Evolutionary conservation across 1,284 basidiomycete species (phyloP), one percentile per base, ranked within the genome.

Genomic region (Papiliotrema fonsecae): DNA sequence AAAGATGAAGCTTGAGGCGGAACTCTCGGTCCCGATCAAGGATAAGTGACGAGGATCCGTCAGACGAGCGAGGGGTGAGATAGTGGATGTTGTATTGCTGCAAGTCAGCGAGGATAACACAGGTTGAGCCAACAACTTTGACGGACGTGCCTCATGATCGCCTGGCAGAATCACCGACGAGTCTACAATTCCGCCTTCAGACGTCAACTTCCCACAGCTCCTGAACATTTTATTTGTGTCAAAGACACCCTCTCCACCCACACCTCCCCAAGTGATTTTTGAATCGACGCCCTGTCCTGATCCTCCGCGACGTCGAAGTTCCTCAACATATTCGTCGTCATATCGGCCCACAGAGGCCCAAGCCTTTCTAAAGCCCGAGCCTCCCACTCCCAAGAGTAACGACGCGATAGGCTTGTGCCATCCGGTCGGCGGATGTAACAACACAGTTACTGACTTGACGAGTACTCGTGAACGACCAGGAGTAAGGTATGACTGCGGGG

Each of bases 261-360:
- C 38, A 79, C 58, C 49, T 77, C 72, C 34, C 56, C 61, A 46
- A 79, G 58, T 45, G 47, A 65, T 51, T 41, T 56, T 49, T 30
- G 54, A 40, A 19, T 51, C 45, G 13, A 56, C 51, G 62, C 70
- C 46, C 76, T 76, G 9, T 62, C 74, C 6, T 65, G 69, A 34
- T 14, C 52, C 53, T 75, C 78, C 84, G 80, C 81, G 82, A 26
- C 63, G 64, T 60, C 84, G 81, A 11, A 88, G 74, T 30, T 77
- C 70, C 4, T 79, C 76, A 2, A 87, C 79, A 21, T 88, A 76
- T 2, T 70, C 75, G 52, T 88, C 86, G 53, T 84, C 81, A 60
- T 89, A 89, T 50, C 86, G 75, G 16, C 85, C 83, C n/a, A 89
- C 73, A 16, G 83, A 86, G 6, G 78, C 82, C 86, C 86, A 88